Conservation (phyloP, 2,329 filamentous ascomycete species). For the Tolypocladium nubicola region DNA sequence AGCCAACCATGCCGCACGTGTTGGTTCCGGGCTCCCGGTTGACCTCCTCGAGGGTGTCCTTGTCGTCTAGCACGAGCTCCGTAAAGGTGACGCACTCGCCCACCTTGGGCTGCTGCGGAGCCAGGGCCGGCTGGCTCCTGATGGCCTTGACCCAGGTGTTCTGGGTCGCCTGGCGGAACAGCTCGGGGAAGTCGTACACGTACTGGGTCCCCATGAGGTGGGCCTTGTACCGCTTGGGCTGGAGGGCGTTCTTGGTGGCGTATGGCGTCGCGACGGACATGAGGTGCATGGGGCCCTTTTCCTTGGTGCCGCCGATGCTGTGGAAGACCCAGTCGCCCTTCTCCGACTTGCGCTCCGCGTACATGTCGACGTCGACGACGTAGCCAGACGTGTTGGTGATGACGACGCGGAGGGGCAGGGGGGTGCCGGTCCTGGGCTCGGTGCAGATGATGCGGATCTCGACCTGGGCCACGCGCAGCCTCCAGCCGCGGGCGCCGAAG, state of each 20-base stretch:
- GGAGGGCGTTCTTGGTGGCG: constrained; percentile 95
- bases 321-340: constrained; percentile 99
- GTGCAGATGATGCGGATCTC: constrained; percentile 99
- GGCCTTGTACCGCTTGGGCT: constrained; percentile 98
- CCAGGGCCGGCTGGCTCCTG: constrained; percentile 61
- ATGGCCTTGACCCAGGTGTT: constrained; percentile 80
- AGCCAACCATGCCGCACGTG: constrained; percentile 95
- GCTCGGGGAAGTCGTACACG: constrained; percentile 98
- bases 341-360: constrained; percentile 94
- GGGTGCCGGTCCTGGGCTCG: constrained; percentile 69
- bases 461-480: constrained; percentile 89
- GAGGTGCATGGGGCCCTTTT: constrained; percentile 92
- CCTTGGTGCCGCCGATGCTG: constrained; percentile 88
- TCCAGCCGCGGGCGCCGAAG: constrained; percentile 90
- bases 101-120: constrained; percentile 69
- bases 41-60: constrained; percentile 84
- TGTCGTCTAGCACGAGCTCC: constrained; percentile 90
- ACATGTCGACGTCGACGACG: constrained; percentile 94
- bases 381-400: constrained; percentile 98
- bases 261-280: constrained; percentile 86
- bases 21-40: constrained; percentile 93
- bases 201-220: constrained; percentile 99
- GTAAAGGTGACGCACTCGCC: constrained; percentile 91
- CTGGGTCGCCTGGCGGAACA: constrained; percentile 96
- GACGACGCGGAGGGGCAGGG: constrained; percentile 87